Conservation (phyloP, 1,284 basidiomycete species). For the Boletus mariae region DNA sequence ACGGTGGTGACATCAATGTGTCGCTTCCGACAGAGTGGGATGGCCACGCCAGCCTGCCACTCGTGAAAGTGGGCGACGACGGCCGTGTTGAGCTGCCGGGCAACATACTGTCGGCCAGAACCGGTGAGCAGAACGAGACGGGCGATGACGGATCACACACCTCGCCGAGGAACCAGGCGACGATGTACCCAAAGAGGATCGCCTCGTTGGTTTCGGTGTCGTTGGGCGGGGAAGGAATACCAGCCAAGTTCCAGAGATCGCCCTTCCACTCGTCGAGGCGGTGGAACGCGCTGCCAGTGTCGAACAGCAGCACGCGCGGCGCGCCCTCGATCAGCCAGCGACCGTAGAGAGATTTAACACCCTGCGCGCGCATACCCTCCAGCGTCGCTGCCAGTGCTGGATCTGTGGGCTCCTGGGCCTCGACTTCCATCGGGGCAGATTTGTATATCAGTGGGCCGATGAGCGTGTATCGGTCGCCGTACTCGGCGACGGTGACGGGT, state of each 20-base stretch:
- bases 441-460: constrained; percentile 97
- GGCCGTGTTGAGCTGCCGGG: constrained; percentile 75
- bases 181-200: constrained; percentile 98
- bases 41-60: constrained; percentile 98
- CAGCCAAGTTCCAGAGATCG: constrained; percentile 96
- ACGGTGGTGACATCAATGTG: constrained; percentile 98
- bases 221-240: constrained; percentile 92
- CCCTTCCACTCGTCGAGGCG: constrained; percentile 97
- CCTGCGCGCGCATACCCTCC: constrained; percentile 77
- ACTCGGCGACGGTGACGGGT: constrained; percentile 93
- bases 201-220: constrained; percentile 99
- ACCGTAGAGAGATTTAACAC: constrained; percentile 93
- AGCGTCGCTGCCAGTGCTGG: constrained; percentile 69
- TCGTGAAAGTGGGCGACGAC: constrained; percentile 99
- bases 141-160: constrained; percentile 43
- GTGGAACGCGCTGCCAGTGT: constrained; percentile 86
- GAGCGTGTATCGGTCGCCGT: constrained; percentile 87
- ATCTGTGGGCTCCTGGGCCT: constrained; percentile 82
- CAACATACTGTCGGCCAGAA: constrained; percentile 58
- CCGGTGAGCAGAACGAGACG: constrained; percentile 10
- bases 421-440: constrained; percentile 97
- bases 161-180: constrained; percentile 99
- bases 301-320: constrained; percentile 92
- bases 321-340: constrained; percentile 97
- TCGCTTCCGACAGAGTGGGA: constrained; percentile 92